phyloP scores from a whole-genome alignment of 106 monocot species.

The Platanthera guangdongensis region DNA sequence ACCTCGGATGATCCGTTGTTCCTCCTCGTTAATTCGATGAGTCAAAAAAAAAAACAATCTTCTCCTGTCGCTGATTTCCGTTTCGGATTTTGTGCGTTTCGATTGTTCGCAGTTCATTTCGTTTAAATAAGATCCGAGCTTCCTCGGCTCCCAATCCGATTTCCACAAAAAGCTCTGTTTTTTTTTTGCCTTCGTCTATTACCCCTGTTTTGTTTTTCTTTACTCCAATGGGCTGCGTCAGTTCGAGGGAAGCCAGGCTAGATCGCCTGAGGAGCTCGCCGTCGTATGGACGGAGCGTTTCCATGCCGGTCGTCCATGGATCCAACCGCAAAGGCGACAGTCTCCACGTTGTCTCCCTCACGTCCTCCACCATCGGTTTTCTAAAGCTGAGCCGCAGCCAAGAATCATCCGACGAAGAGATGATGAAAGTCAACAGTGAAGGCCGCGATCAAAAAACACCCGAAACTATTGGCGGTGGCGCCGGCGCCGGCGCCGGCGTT shows the following conservation, averaged over 20 bases:
- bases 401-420: conserved; percentile 15
- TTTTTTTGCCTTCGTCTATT: background rate
- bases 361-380: conserved; percentile 56
- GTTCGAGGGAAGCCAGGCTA: conserved; percentile 42
- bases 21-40: background rate
- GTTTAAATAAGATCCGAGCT: background rate
- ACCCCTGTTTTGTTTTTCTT: background rate
- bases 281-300: conserved; percentile 19
- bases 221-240: conserved; percentile 64
- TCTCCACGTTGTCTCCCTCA: conserved; percentile 48
- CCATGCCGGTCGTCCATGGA: conserved; percentile 29
- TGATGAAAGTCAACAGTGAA: conserved; percentile 26
- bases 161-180: background rate
- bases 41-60: background rate
- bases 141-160: background rate
- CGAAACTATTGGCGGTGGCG: background rate
- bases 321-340: conserved; percentile 6
- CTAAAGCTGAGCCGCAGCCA: conserved; percentile 20
- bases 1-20: background rate
- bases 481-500: conserved; percentile 15
- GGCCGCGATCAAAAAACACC: background rate
- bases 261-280: conserved; percentile 15
- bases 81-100: background rate
- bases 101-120: background rate
- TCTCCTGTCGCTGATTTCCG: background rate